A percentile compares a stretch with the other conserved stretches of the same genome.
Conservation (phyloP, 805 yeast species). For the Sugiyamaella floridensis region DNA sequence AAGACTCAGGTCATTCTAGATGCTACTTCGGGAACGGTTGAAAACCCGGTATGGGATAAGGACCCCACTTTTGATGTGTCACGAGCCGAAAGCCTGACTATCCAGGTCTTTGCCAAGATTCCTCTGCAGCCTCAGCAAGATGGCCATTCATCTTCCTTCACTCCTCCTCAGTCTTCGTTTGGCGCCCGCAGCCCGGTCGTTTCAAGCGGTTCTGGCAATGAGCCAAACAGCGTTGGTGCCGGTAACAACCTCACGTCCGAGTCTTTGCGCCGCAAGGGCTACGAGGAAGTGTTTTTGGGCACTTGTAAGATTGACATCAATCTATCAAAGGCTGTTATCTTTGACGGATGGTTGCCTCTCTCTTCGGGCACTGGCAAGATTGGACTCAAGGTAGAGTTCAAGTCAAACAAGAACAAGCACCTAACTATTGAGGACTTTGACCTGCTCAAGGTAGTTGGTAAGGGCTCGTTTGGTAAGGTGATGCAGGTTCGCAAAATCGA, state of each 20-base stretch:
- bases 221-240: neutral
- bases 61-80: slow-evolving; percentile 88
- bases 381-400: slow-evolving; percentile 58
- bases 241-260: slow-evolving; percentile 3
- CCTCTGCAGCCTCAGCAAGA: slow-evolving; percentile 34
- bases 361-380: slow-evolving; percentile 28
- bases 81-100: slow-evolving; percentile 54
- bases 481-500: slow-evolving; percentile 98
- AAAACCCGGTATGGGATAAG: slow-evolving; percentile 76
- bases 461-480: slow-evolving; percentile 97
- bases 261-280: slow-evolving; percentile 21
- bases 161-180: neutral
- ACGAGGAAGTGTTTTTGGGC: slow-evolving; percentile 70
- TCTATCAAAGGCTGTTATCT: slow-evolving; percentile 5
- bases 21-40: slow-evolving; percentile 76
- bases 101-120: slow-evolving; percentile 73
- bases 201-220: slow-evolving; percentile 3
- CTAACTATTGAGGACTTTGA: slow-evolving; percentile 88
- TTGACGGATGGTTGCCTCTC: slow-evolving; percentile 19
- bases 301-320: slow-evolving; percentile 48
- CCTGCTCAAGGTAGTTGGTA: slow-evolving; percentile 88
- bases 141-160: slow-evolving; percentile 7
- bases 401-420: slow-evolving; percentile 52
- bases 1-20: slow-evolving; percentile 86
- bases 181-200: slow-evolving; percentile 7